Evolutionary conservation across 257 asterid genomes (phyloP), one percentile per base, ranked within the genome.

Genomic region (Cynanchum wilfordii): DNA sequence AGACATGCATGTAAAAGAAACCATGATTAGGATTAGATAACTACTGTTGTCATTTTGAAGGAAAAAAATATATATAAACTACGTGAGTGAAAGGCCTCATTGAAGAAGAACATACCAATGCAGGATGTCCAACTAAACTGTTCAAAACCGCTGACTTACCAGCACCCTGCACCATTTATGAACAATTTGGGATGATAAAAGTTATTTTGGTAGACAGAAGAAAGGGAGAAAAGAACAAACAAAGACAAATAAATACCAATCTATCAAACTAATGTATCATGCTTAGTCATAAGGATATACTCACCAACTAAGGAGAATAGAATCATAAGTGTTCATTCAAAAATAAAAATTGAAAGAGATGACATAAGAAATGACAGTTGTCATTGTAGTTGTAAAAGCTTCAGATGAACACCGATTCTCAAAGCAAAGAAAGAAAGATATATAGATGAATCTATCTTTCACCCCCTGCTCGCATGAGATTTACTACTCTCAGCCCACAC

Each of bases 131-230:
- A 22, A 94, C 86, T 72, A 94, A 85, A 84, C 99, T 94, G 87
- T 94, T 94, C 78, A 94, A 78, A n/a, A 91, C 97, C 36, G 97
- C 99, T 67, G 99, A 94, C 84, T 94, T 94, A 79, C 99, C 99
- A 54, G 97, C 96, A 79, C 99, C 97, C 99, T 94, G 96, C 66
- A 78, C 47, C 72, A 40, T 38, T 45, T 75, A 66, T 54, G 69
- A 66, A 80, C 72, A 58, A 75, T 70, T 50, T 66, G 51, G 62
- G 75, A 70, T 51, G 25, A 66, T 24, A 9, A 15, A 29, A 5
- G 55, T 16, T 11, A 10, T 50, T 36, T 8, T 2, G 30, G 25
- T 54, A 51, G 22, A 13, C 7, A 15, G 50, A 51, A 33, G 19
- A 50, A 24, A n/a, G n/a, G 54, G 19, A 30, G 42, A 24, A 15